Conservation (phyloP, 1,284 basidiomycete genomes). For the Inonotus hispidus region DNA sequence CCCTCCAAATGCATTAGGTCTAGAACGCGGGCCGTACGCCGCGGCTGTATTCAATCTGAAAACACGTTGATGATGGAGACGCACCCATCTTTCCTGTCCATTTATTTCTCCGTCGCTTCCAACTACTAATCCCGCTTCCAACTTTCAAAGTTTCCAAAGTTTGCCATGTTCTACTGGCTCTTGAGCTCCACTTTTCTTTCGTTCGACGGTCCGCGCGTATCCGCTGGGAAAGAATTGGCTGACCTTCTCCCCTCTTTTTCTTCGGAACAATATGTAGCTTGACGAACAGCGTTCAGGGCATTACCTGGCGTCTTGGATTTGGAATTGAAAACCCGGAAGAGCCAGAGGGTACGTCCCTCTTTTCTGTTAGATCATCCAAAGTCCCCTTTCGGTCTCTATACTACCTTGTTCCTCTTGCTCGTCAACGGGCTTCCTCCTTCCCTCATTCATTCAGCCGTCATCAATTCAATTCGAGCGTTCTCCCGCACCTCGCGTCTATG, state of each 20-base stretch:
- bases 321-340: slow-evolving; percentile 44
- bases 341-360: slow-evolving; percentile 44
- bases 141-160: not conserved
- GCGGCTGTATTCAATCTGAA: not conserved
- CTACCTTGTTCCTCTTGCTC: slow-evolving; percentile 1
- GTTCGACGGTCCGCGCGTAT: slow-evolving; percentile 1
- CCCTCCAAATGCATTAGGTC: not conserved
- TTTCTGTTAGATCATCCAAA: not conserved
- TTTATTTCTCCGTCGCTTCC: not conserved
- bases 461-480: slow-evolving; percentile 1
- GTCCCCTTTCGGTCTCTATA: slow-evolving; percentile 5
- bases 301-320: slow-evolving; percentile 59
- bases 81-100: not conserved
- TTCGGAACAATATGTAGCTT: slow-evolving; percentile 31
- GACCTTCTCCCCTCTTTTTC: not conserved
- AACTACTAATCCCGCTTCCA: not conserved
- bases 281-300: slow-evolving; percentile 50
- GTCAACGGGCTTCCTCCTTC: not conserved
- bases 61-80: not conserved
- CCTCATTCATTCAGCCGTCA: not conserved
- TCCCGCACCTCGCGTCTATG: not conserved
- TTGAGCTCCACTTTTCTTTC: not conserved
- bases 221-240: slow-evolving; percentile 5
- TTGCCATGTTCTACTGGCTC: not conserved
- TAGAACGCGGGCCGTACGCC: not conserved